Evolutionary conservation across 305 asterid genomes (phyloP).

Genomic region (Fraxinus platypoda): DNA sequence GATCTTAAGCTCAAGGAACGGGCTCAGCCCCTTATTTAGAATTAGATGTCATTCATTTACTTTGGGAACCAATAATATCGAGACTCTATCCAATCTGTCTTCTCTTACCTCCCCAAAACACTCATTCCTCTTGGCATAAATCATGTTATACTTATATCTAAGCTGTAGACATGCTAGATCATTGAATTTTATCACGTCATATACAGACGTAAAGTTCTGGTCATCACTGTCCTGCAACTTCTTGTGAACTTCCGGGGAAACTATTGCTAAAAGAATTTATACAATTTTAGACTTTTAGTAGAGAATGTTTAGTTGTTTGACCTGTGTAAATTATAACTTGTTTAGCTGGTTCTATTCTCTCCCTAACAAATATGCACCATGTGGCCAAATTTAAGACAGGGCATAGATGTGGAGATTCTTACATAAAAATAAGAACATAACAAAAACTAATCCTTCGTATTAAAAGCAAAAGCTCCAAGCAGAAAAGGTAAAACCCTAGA

Average conservation of each 20-base stretch:
- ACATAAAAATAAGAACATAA: neutral
- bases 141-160: neutral
- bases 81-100: neutral
- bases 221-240: neutral
- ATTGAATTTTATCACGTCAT: neutral
- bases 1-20: neutral
- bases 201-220: neutral
- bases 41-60: neutral
- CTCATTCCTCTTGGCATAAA: neutral
- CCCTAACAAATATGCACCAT: neutral
- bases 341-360: neutral
- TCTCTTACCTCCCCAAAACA: neutral
- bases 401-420: neutral
- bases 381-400: neutral
- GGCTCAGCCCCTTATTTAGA: neutral
- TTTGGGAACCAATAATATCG: neutral
- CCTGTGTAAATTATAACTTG: neutral
- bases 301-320: neutral
- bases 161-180: neutral
- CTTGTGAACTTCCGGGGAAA: neutral
- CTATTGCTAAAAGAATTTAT: neutral
- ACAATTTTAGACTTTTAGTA: neutral
- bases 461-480: slow-evolving; percentile 2
- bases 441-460: neutral
- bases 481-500: neutral